A percentile compares a stretch with the other conserved stretches of the same genome.
Conservation (phyloP, 164 flowering plant genomes). For the Nymphaea thermarum region DNA sequence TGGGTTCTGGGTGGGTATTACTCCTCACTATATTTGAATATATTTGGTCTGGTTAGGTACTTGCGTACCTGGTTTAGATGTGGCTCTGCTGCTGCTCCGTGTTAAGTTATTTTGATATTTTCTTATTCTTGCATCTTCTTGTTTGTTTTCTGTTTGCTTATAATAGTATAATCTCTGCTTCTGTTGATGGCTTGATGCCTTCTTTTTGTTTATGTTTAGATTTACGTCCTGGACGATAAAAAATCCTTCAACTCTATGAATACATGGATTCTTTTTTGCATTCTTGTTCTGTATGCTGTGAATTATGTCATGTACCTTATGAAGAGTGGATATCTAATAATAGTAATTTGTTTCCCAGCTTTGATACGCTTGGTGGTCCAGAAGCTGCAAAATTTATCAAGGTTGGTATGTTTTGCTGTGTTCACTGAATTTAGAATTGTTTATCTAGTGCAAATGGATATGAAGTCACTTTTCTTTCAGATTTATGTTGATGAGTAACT, state of each 20-base stretch:
- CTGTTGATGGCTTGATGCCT: neutral
- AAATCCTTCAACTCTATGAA: neutral
- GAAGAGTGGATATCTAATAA: neutral
- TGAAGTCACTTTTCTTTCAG: too few species aligned
- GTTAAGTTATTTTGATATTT: too few species aligned
- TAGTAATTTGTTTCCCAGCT: slow-evolving; percentile 31
- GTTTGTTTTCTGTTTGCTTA: too few species aligned
- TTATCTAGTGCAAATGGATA: too few species aligned
- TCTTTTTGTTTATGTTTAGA: neutral
- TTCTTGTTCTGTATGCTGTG: neutral
- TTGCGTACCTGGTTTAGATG: too few species aligned
- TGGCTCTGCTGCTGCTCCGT: too few species aligned
- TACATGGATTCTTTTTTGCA: neutral
- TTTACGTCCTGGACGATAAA: neutral
- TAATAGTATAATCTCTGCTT: neutral
- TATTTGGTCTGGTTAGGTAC: too few species aligned
- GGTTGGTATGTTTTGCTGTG: slow-evolving; percentile 21
- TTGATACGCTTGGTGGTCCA: slow-evolving; percentile 87
- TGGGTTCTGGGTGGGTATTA: too few species aligned
- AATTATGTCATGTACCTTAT: neutral
- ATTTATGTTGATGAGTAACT: too few species aligned
- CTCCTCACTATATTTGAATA: too few species aligned
- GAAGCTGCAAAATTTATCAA: slow-evolving; percentile 82
- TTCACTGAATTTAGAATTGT: too few species aligned
- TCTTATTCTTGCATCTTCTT: too few species aligned